A percentile compares a stretch with the other conserved stretches of the same genome.
These are phyloP conservation scores for Xylaria sp. DNA, from an alignment of 2,329 filamentous ascomycete genomes.

Conservation along the genomic window DNA sequence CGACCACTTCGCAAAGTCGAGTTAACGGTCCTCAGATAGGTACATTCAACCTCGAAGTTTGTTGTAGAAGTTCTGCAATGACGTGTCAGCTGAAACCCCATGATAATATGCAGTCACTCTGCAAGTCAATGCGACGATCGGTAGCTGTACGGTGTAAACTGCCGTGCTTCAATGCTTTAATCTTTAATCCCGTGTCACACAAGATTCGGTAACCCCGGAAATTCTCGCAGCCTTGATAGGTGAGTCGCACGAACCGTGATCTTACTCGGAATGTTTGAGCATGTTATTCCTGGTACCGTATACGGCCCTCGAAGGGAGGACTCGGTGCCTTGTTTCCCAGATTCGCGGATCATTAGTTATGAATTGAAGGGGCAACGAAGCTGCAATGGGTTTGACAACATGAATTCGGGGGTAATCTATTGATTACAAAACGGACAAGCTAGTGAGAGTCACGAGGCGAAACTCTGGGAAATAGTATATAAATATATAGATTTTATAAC, in stretches of 20 bases:
- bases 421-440: background rate
- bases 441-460: background rate
- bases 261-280: background rate
- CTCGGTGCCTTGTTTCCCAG: background rate
- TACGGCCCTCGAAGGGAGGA: background rate
- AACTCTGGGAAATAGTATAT: background rate
- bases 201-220: constrained; percentile 1
- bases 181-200: constrained; percentile 6
- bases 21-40: background rate
- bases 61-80: background rate
- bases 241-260: background rate
- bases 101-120: constrained; percentile 14
- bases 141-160: background rate
- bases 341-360: too few species aligned
- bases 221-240: background rate
- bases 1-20: background rate
- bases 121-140: constrained; percentile 19
- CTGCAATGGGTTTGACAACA: background rate
- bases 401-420: too few species aligned
- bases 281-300: background rate
- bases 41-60: too few species aligned
- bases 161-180: background rate
- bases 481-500: background rate
- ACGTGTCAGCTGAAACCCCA: constrained; percentile 12
- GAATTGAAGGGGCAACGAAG: too few species aligned